phyloP scores from a whole-genome alignment of 257 asterid genomes.

The Echites panduratus region DNA sequence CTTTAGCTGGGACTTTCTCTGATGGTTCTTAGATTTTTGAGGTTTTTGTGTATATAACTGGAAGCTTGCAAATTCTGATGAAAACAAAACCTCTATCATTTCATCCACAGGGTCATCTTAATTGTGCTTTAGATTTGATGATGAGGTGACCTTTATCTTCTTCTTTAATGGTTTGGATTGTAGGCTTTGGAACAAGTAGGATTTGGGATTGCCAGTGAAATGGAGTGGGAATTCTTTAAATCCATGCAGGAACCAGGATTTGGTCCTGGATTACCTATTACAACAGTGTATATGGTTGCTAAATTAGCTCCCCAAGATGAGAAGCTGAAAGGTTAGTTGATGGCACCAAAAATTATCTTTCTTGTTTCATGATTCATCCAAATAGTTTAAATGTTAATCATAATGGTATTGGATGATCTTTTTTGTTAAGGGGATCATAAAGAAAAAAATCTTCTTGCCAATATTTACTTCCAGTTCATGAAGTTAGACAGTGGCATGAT shows the following conservation, averaged over 20 bases:
- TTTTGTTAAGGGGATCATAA: not conserved
- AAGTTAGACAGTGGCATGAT: not conserved
- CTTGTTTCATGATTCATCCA: not conserved
- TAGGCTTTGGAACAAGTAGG: constrained; percentile 56
- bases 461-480: not conserved
- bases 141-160: not conserved
- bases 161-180: constrained; percentile 25
- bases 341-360: not conserved
- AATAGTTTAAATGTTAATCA: not conserved
- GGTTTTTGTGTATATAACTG: not conserved
- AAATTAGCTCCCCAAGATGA: constrained; percentile 31
- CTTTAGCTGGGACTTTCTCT: not conserved
- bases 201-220: constrained; percentile 29
- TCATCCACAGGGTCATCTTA: not conserved
- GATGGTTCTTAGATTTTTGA: not conserved
- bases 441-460: not conserved
- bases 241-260: constrained; percentile 76
- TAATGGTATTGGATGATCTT: not conserved
- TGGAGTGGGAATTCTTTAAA: constrained; percentile 60
- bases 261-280: constrained; percentile 67
- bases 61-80: not conserved
- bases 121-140: not conserved
- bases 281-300: constrained; percentile 57
- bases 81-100: not conserved
- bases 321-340: constrained; percentile 47